Base-by-base conservation (phyloP, 1,139 yeast genomes). In the Meyerozyma carpophila region DNA sequence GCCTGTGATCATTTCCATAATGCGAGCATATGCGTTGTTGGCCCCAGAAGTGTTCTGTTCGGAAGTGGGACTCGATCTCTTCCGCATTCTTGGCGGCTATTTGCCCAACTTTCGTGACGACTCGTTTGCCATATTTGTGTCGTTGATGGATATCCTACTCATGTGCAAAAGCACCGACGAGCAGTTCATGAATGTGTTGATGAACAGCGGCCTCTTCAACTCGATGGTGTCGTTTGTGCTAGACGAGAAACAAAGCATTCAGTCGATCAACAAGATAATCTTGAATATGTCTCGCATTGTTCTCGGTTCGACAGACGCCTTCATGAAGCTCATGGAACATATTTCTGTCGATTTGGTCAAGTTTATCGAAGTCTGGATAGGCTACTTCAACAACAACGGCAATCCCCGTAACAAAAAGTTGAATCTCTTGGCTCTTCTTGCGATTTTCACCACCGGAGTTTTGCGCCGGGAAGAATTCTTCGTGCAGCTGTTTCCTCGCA, bases 21-120 rank as follows among this genome's bases (percentile, higher is more conserved):
- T 85, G 10, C 79, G 93, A 59, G 82, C 93, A 49, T 91, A 90
- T 60, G 61, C 84, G 0, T 65, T 89, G 36, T 61, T 88, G 26
- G 65, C 79, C 7, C 81, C 84, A 1, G 65, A 68, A 8, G 53
- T 81, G n/a, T 75, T 79, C 47, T 45, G 26, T 13, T 37, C 37
- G 13, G 43, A 32, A 5, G 57, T 58, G 0, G 61, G 67, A 10
- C 45, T 63, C 7, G 70, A 70, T 32, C 59, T 81, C n/a, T 78
- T 85, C 49, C 61, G 70, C 38, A 68, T 78, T 4, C 59, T 85
- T 41, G 73, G 84, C 0, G 73, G 70, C 2, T 84, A 85, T 56
- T 57, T 87, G 24, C 62, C 76, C 24, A 72, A 70, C 24, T 74
- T 87, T 79, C 73, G 94, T 47, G 91, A 85, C 54, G 95, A 87